Evolutionary conservation across 2,329 filamentous ascomycete species (phyloP).

Genomic region (Tolypocladium ovalisporum): DNA sequence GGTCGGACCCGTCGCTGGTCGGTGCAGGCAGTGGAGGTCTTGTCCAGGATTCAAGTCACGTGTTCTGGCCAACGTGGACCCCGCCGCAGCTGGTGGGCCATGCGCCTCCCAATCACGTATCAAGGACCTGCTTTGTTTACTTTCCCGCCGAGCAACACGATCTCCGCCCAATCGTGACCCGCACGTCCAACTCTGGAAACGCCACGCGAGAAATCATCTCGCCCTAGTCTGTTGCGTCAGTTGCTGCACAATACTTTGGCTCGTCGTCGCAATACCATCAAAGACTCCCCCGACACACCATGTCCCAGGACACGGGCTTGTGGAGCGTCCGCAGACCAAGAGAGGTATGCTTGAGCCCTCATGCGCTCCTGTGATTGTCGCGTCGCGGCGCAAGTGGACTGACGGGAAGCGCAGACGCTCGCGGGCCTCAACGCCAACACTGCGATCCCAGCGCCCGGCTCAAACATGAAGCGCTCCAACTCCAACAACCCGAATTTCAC

Average conservation of each 20-base stretch:
- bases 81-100: neutral
- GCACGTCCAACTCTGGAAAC: neutral
- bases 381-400: constrained; percentile 7
- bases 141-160: constrained; percentile 28
- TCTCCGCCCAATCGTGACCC: constrained; percentile 4
- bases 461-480: constrained; percentile 86
- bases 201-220: neutral
- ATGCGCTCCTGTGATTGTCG: constrained; percentile 5
- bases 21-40: too few relatives aligned
- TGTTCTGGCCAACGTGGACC: neutral
- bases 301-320: constrained; percentile 80
- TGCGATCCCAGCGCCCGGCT: constrained; percentile 79
- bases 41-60: neutral
- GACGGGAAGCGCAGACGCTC: constrained; percentile 55
- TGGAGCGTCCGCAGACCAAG: constrained; percentile 88
- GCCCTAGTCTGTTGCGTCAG: neutral
- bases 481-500: constrained; percentile 61
- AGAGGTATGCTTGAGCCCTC: constrained; percentile 51
- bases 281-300: constrained; percentile 24
- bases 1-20: too few relatives aligned
- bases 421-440: constrained; percentile 75
- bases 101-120: constrained; percentile 14
- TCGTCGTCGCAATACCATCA: neutral
- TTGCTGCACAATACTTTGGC: neutral
- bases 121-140: constrained; percentile 26